Evolutionary conservation across 2,329 filamentous ascomycete genomes (phyloP), one percentile per base, ranked within the genome.

Genomic region (Magnaporthales sp.): DNA sequence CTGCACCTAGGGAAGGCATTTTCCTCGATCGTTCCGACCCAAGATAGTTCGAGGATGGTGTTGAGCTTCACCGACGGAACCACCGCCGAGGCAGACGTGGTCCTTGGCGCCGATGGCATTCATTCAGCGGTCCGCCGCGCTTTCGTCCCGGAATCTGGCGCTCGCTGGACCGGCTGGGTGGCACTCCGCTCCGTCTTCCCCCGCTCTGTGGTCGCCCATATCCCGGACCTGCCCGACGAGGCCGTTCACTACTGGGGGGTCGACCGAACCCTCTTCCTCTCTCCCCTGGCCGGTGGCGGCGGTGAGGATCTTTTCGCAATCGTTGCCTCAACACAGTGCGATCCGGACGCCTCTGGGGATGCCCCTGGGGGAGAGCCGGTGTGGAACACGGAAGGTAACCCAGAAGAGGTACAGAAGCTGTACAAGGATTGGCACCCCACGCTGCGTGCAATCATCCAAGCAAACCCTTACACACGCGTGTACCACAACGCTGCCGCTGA

Each of bases 91-190:
- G 81, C 80, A 0, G 81, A 86, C 69, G 72, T 84, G 56, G 70
- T 85, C 27, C 76, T 86, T 19, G 83, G 82, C 0, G 80, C 82
- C 0, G 83, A 86, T 71, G 84, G 84, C 54, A 80, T 86, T 62
- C 80, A 82, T 70, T 84, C 81, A 24, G 74, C 77, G 2, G 77
- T 83, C 27, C 75, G 77, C 13, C 74, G 73, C 27, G 78, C 78
- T n/a, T 80, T 84, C 65, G 75, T 81, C 1, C 79, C 80, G 0
- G 71, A 75, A 0, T 76, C 80, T 13, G 71, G 72, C 15, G 73
- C 80, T 1, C 71, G 68, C 6, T 81, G 79, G 75, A 82, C 78
- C 6, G 80, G 80, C 4, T 79, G 79, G 73, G 75, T 81, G 5
- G 76, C 78, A 7, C 77, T 81, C 66, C 76, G 81, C 13, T 78